These are phyloP conservation scores for Acanthamoeba sp. DNA, from an alignment of 208 protist genomes.

Conservation along the genomic window DNA sequence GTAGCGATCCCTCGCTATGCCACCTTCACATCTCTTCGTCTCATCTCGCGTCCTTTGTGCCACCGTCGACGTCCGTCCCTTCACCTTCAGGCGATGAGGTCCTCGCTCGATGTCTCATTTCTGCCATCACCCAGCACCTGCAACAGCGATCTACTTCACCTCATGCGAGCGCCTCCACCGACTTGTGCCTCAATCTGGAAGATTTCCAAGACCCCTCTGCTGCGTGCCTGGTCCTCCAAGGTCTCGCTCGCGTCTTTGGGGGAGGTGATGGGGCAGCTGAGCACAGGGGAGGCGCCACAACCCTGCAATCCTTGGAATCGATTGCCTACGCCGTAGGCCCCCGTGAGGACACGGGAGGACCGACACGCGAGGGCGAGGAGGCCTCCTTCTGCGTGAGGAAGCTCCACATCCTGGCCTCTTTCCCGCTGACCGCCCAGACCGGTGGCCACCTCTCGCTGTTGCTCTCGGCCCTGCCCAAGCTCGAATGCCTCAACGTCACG, in stretches of 20 bases:
- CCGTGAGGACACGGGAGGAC: not conserved
- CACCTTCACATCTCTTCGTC: not conserved
- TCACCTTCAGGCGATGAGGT: not conserved
- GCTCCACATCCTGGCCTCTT: not conserved
- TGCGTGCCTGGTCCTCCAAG: not conserved
- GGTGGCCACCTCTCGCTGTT: not conserved
- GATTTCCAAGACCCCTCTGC: not conserved
- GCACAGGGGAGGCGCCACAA: not conserved
- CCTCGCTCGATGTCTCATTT: conserved; percentile 3
- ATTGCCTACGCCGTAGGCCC: not conserved
- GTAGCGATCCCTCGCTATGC: not conserved
- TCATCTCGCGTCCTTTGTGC: not conserved
- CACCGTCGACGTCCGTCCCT: not conserved
- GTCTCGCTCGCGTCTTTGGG: conserved; percentile 8
- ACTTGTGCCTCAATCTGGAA: conserved; percentile 4
- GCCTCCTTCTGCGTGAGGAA: not conserved
- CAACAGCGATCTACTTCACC: not conserved
- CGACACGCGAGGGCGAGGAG: not conserved
- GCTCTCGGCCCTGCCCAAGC: conserved; percentile 31
- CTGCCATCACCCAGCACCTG: not conserved
- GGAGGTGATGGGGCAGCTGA: not conserved
- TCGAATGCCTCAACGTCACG: not conserved
- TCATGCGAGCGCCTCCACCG: not conserved
- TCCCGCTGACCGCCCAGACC: conserved; percentile 43
- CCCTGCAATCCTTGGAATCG: not conserved